Evolutionary conservation across 1,284 basidiomycete species (phyloP).

Genomic region (Mycena sp.): DNA sequence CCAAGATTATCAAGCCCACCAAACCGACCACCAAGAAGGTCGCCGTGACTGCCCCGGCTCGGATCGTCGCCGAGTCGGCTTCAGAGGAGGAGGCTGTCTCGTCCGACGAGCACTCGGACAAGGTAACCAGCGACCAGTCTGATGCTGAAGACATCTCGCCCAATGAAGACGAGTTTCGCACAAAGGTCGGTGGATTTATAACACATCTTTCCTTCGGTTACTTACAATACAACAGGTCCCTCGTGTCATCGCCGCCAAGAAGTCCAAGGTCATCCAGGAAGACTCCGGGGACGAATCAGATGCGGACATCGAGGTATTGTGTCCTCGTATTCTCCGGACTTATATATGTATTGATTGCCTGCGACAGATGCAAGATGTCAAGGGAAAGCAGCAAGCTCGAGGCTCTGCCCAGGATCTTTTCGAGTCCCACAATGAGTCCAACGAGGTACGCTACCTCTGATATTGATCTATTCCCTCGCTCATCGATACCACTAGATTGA

Average conservation of each 20-base stretch:
- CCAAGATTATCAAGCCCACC: too few relatives aligned
- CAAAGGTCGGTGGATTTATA: not conserved
- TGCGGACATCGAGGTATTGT: not conserved
- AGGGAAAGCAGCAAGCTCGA: not conserved
- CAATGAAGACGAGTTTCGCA: not conserved
- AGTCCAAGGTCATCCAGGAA: not conserved
- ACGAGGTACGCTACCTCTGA: not conserved
- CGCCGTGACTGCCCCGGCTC: not conserved
- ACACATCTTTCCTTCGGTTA: too few relatives aligned
- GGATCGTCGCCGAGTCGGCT: not conserved
- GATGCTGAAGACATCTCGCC: not conserved
- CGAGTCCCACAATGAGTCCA: not conserved
- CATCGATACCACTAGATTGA: too few relatives aligned
- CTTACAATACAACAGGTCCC: too few relatives aligned
- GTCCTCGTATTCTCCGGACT: too few relatives aligned
- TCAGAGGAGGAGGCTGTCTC: not conserved
- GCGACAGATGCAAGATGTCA: too few relatives aligned
- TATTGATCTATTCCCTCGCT: too few relatives aligned
- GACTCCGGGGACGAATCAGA: not conserved
- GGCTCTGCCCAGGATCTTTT: not conserved
- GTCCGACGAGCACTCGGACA: not conserved
- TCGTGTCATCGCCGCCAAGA: too few relatives aligned
- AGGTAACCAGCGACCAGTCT: not conserved
- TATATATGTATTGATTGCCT: too few relatives aligned
- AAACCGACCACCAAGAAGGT: not conserved